These are phyloP conservation scores for Trypethelium eluteriae DNA, from an alignment of 495 filamentous ascomycete genomes.

Conservation along the genomic window DNA sequence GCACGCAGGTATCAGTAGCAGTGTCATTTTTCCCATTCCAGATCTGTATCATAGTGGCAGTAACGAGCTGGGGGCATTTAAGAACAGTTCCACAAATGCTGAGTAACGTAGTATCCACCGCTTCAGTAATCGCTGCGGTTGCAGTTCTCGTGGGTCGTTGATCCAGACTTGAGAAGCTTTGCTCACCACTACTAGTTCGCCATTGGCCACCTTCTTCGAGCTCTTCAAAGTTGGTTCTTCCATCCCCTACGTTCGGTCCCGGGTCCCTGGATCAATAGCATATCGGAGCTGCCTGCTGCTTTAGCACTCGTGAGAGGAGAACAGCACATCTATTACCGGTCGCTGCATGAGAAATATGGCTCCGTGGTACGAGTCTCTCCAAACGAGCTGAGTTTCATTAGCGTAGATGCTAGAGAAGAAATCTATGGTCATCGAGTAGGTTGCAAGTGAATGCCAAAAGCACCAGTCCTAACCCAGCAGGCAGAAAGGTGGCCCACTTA, in stretches of 20 bases:
- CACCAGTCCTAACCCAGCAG: constrained; percentile 4
- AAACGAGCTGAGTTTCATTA: constrained; percentile 12
- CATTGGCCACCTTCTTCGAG: not conserved
- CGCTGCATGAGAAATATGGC: constrained; percentile 14
- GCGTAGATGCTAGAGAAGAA: constrained; percentile 1
- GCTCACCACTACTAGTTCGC: not conserved
- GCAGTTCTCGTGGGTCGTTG: not conserved
- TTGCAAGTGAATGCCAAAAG: constrained; percentile 16
- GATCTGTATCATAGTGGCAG: no score
- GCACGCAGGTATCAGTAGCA: no score
- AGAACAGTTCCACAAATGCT: not conserved
- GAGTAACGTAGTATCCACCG: not conserved
- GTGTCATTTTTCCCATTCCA: no score
- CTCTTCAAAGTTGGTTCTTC: constrained; percentile 8
- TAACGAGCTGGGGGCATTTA: not conserved
- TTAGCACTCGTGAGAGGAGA: constrained; percentile 16
- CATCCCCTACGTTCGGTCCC: constrained; percentile 13
- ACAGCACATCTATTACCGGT: not conserved
- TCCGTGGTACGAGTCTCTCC: constrained; percentile 10
- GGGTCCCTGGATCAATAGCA: not conserved
- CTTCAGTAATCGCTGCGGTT: not conserved
- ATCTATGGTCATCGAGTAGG: constrained; percentile 17
- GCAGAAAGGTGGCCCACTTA: not conserved
- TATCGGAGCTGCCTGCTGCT: constrained; percentile 26
- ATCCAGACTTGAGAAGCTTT: not conserved